These are phyloP conservation scores for Sporothrix variecibatus DNA, from an alignment of 2,329 filamentous ascomycete species.

Conservation along the genomic window DNA sequence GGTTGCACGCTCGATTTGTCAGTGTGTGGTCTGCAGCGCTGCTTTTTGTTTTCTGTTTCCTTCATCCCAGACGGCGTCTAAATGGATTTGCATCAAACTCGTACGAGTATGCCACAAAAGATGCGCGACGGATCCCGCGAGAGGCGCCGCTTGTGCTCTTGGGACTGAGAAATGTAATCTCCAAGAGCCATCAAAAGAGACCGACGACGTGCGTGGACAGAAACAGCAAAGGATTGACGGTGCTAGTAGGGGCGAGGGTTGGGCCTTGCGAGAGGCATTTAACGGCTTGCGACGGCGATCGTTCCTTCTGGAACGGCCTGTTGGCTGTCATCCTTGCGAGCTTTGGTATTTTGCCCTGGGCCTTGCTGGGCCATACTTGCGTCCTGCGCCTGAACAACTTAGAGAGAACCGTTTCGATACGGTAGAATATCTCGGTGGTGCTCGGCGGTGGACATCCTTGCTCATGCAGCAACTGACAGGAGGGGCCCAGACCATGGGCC, in stretches of 20 bases:
- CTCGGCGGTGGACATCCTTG: not conserved
- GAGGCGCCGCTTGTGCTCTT: not conserved
- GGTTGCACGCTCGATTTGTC: not conserved
- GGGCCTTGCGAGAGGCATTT: slow-evolving; percentile 16
- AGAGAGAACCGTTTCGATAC: not conserved
- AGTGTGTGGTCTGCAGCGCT: not conserved
- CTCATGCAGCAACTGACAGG: not conserved
- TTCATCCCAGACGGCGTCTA: not conserved
- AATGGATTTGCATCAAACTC: slow-evolving; percentile 12
- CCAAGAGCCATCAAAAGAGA: not conserved
- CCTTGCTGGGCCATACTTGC: not conserved
- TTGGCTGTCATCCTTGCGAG: slow-evolving; percentile 4
- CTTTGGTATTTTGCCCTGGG: not conserved
- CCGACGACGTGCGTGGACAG: not conserved
- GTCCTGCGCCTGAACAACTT: not conserved
- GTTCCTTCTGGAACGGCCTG: slow-evolving; percentile 13
- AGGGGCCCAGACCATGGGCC: not conserved
- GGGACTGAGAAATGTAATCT: not conserved
- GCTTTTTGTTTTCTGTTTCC: not conserved
- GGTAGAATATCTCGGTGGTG: not conserved
- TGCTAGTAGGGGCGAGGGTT: not conserved
- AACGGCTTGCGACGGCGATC: slow-evolving; percentile 15
- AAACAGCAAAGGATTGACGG: slow-evolving; percentile 4
- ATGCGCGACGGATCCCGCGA: not conserved
- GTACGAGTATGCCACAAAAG: not conserved